Conservation (phyloP, 1,284 basidiomycete species). For the Sanguinoderma infundibulare region DNA sequence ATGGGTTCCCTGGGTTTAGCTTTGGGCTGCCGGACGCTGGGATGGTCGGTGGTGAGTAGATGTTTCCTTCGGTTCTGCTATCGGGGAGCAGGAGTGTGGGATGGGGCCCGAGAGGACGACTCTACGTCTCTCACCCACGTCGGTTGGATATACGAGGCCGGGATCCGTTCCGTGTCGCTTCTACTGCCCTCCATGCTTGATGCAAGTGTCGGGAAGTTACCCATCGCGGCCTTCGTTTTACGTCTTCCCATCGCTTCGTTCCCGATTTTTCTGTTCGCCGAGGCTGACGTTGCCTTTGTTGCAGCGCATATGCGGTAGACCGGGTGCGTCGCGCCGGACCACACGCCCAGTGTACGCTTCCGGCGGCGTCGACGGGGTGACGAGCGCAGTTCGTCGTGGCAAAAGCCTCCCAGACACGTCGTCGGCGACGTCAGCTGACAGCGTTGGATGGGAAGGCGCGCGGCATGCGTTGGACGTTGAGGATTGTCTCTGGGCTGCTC, state of each 20-base stretch:
- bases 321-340: slow-evolving; percentile 7
- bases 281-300: slow-evolving; percentile 11
- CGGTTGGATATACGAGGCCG: slow-evolving; percentile 6
- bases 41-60: slow-evolving; percentile 32
- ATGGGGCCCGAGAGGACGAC: neutral
- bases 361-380: neutral
- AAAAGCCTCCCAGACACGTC: neutral
- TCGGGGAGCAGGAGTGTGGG: no score
- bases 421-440: slow-evolving; percentile 6
- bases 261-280: neutral
- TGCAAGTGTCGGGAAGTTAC: no score
- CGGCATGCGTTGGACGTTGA: neutral
- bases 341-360: neutral
- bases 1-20: slow-evolving; percentile 30
- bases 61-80: neutral
- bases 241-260: slow-evolving; percentile 13
- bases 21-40: slow-evolving; percentile 31
- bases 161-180: slow-evolving; percentile 15
- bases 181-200: neutral
- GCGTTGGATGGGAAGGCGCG: neutral
- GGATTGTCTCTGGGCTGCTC: neutral
- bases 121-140: neutral
- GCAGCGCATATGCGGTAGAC: slow-evolving; percentile 22
- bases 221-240: slow-evolving; percentile 4
- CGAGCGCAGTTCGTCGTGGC: neutral